Conservation (phyloP, 331 rosid genomes). For the Acacia concinna region DNA sequence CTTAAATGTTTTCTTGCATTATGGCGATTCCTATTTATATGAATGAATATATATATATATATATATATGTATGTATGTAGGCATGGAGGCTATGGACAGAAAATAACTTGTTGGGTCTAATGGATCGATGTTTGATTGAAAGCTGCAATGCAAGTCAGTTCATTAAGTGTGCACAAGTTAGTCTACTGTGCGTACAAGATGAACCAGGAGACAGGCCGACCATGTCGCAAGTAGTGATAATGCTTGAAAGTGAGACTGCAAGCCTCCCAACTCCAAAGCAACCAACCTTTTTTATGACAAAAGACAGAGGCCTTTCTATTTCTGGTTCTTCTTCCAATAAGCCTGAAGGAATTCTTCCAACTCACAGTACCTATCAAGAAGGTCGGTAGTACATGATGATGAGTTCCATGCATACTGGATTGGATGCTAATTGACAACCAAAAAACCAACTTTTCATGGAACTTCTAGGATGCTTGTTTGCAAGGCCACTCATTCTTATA, state of each 20-base stretch:
- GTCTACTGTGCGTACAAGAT: conserved; percentile 55
- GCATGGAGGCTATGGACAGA: conserved; percentile 55
- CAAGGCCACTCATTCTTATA: too few species aligned
- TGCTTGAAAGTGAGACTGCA: neutral
- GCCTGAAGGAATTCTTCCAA: neutral
- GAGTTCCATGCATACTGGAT: neutral
- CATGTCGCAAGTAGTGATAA: neutral
- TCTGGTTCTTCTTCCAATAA: neutral
- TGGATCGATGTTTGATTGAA: conserved; percentile 37
- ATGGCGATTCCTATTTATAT: neutral
- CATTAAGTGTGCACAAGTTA: conserved; percentile 34
- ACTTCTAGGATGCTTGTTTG: too few species aligned
- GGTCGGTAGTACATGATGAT: neutral
- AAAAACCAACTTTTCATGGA: too few species aligned
- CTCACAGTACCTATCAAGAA: neutral
- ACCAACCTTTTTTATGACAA: neutral
- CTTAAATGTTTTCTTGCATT: neutral
- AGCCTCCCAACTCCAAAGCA: neutral
- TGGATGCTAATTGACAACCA: too few species aligned
- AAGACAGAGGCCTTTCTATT: neutral
- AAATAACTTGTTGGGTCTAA: conserved; percentile 34
- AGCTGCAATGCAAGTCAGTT: conserved; percentile 37
- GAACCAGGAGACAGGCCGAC: conserved; percentile 47
- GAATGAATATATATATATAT: neutral
- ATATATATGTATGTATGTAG: conserved; percentile 22